phyloP scores from a whole-genome alignment of 345 rosid species.

The Moricandia moricandioides region DNA sequence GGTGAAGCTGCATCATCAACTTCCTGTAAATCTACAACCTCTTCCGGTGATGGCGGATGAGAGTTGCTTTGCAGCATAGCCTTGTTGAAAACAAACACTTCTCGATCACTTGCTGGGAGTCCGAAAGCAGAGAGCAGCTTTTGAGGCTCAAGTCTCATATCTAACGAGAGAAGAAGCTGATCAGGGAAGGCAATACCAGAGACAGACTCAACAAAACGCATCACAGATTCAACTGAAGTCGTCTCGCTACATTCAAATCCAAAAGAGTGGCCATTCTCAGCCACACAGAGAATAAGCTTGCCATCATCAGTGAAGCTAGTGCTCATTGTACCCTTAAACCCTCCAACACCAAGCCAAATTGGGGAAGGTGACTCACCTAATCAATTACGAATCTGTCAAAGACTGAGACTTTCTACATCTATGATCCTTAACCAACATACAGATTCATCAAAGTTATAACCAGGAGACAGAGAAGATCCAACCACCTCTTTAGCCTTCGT shows the following conservation, averaged over 20 bases:
- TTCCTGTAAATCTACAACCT: slow-evolving; percentile 52
- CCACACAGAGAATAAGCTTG: slow-evolving; percentile 78
- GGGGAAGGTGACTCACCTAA: not conserved
- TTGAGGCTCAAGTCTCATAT: slow-evolving; percentile 81
- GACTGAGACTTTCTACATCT: too few relatives aligned
- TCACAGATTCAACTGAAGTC: slow-evolving; percentile 68
- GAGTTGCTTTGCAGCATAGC: slow-evolving; percentile 63
- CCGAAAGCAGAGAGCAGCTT: slow-evolving; percentile 65
- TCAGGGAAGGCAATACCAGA: slow-evolving; percentile 61
- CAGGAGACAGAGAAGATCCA: too few relatives aligned
- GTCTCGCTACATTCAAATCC: slow-evolving; percentile 64
- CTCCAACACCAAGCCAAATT: too few relatives aligned
- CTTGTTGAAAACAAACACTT: slow-evolving; percentile 79
- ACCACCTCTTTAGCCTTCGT: too few relatives aligned
- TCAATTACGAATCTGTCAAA: slow-evolving; percentile 9
- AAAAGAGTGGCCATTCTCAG: slow-evolving; percentile 87
- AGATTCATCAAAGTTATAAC: too few relatives aligned
- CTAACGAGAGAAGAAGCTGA: slow-evolving; percentile 81
- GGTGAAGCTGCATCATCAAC: slow-evolving; percentile 55
- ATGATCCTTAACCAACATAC: too few relatives aligned
- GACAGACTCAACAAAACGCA: slow-evolving; percentile 58
- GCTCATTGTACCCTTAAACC: too few relatives aligned
- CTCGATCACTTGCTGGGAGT: slow-evolving; percentile 67
- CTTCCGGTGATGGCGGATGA: slow-evolving; percentile 62
- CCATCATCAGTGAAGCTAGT: slow-evolving; percentile 55